phyloP scores from a whole-genome alignment of 1,139 yeast genomes.

The Geotrichum carabidarum region DNA sequence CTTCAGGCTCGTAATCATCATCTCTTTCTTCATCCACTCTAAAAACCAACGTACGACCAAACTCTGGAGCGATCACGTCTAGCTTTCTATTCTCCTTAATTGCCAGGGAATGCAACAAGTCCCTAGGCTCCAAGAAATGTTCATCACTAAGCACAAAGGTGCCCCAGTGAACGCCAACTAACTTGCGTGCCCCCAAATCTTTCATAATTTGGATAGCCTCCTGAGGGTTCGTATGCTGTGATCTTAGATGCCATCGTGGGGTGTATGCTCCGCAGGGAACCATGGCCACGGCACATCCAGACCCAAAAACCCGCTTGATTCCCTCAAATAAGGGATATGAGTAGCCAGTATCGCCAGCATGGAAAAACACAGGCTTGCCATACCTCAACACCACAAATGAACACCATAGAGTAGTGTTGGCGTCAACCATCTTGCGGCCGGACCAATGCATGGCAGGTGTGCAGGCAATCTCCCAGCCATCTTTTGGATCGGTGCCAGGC shows the following conservation, averaged over 20 bases:
- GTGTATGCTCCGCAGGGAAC: conserved; percentile 93
- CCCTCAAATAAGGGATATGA: conserved; percentile 61
- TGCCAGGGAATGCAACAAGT: conserved; percentile 38
- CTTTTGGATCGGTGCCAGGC: conserved; percentile 37
- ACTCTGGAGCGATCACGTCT: conserved; percentile 48
- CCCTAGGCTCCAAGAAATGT: conserved; percentile 77
- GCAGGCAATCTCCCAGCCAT: conserved; percentile 72
- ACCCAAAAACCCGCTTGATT: conserved; percentile 61
- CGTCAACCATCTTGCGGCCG: conserved; percentile 70
- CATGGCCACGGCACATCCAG: conserved; percentile 60
- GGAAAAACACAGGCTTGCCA: conserved; percentile 69
- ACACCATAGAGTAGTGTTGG: conserved; percentile 82
- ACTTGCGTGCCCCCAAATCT: conserved; percentile 54
- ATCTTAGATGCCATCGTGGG: conserved; percentile 90
- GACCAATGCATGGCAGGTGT: conserved; percentile 99
- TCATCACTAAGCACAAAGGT: conserved; percentile 87
- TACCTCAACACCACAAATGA: conserved; percentile 66
- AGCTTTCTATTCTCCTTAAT: conserved; percentile 29
- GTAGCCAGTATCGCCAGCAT: conserved; percentile 94
- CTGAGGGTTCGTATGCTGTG: conserved; percentile 78
- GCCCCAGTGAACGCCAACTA: conserved; percentile 95
- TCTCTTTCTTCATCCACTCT: conserved; percentile 30
- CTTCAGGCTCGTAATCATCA: conserved; percentile 18
- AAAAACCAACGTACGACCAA: conserved; percentile 49
- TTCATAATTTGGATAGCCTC: conserved; percentile 68